Evolutionary conservation across 2,329 filamentous ascomycete species (phyloP).

Genomic region (Aspergillus uvarum): DNA sequence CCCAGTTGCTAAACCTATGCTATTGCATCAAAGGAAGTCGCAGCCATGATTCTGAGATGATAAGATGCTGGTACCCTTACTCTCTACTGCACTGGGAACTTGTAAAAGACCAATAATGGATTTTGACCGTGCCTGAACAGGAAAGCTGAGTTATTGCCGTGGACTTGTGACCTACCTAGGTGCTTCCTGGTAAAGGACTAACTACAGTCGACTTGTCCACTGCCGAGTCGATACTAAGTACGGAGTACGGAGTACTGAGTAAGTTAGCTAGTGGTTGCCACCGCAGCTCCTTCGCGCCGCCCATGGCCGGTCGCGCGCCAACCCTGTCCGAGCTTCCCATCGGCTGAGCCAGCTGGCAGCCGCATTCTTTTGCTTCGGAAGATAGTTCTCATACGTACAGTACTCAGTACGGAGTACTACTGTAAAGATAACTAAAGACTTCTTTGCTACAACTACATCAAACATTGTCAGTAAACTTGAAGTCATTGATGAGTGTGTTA

Average conservation of each 20-base stretch:
- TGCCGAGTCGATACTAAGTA: not conserved
- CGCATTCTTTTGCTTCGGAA: conserved; percentile 19
- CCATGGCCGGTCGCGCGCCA: conserved; percentile 42
- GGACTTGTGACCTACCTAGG: no score
- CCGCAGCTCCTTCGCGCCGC: conserved; percentile 26
- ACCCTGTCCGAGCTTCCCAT: conserved; percentile 19
- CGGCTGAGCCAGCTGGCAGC: conserved; percentile 26
- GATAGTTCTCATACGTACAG: not conserved
- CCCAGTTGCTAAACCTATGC: conserved; percentile 22
- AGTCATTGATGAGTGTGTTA: no score
- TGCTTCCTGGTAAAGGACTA: no score
- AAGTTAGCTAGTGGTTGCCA: conserved; percentile 14
- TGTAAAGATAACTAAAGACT: no score
- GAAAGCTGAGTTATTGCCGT: not conserved
- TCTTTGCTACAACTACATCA: no score
- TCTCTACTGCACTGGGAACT: no score
- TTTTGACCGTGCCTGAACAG: not conserved
- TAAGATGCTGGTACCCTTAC: not conserved
- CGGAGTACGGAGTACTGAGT: not conserved
- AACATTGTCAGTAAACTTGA: no score
- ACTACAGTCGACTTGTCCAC: no score
- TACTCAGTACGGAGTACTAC: no score
- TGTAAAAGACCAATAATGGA: conserved; percentile 20
- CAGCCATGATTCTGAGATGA: not conserved
- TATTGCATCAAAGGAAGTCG: conserved; percentile 25